phyloP scores from a whole-genome alignment of 768 basidiomycete genomes.

The Phallus indusiatus region DNA sequence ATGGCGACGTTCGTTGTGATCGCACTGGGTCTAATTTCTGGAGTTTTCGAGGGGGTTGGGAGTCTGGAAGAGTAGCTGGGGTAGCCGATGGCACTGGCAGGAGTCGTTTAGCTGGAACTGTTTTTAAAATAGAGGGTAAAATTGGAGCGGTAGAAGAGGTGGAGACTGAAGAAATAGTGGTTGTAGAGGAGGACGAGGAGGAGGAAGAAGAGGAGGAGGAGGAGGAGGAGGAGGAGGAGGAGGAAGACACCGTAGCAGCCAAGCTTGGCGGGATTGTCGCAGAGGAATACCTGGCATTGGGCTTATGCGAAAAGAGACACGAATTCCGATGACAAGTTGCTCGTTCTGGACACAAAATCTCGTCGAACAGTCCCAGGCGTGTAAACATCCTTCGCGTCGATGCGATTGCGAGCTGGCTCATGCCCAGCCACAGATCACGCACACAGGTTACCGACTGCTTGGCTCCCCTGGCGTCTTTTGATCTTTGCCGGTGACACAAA shows the following conservation, averaged over 20 bases:
- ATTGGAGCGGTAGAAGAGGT: background rate
- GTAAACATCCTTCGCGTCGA: slow-evolving; percentile 48
- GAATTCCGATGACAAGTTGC: slow-evolving; percentile 35
- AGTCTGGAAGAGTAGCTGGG: slow-evolving; percentile 9
- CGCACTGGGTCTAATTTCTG: slow-evolving; percentile 43
- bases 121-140: background rate
- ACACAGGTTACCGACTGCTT: background rate
- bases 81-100: slow-evolving; percentile 13
- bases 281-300: slow-evolving; percentile 22
- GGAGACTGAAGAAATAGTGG: background rate
- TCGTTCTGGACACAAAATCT: slow-evolving; percentile 49
- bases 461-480: background rate
- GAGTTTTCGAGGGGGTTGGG: slow-evolving; percentile 57
- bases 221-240: background rate
- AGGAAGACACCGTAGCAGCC: background rate
- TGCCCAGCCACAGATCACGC: too few species aligned
- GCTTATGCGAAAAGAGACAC: slow-evolving; percentile 62
- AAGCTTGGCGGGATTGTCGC: slow-evolving; percentile 28
- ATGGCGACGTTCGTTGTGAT: slow-evolving; percentile 30
- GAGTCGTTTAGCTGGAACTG: slow-evolving; percentile 46
- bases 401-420: background rate
- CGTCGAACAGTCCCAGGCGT: slow-evolving; percentile 42
- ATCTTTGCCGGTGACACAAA: background rate
- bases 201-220: slow-evolving; percentile 7
- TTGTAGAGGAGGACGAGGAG: slow-evolving; percentile 13